These are phyloP conservation scores for Candida morakotiae DNA, from an alignment of 805 yeast genomes.

Conservation along the genomic window DNA sequence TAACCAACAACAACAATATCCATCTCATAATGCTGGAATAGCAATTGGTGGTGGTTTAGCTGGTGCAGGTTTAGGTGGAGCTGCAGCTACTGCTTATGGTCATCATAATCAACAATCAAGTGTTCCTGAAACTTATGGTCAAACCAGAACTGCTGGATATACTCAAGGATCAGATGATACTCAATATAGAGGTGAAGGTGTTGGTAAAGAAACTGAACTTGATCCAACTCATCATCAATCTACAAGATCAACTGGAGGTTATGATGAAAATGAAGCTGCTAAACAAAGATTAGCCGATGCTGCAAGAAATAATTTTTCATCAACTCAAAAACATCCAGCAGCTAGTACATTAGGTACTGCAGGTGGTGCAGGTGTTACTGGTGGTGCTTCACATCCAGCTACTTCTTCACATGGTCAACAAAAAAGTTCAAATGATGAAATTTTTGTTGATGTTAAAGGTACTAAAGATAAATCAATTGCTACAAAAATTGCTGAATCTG, in stretches of 20 bases:
- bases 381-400: not conserved
- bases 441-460: constrained; percentile 30
- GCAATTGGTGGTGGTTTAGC: not conserved
- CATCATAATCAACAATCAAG: not conserved
- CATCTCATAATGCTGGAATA: not conserved
- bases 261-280: constrained; percentile 3
- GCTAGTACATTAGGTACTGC: not conserved
- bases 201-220: constrained; percentile 3
- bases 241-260: not conserved
- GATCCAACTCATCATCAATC: constrained; percentile 5
- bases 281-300: constrained; percentile 5
- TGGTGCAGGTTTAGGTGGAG: not conserved
- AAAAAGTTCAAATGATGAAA: constrained; percentile 13
- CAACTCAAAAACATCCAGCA: not conserved
- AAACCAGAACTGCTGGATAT: constrained; percentile 3
- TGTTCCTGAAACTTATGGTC: constrained; percentile 3
- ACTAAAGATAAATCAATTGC: constrained; percentile 22
- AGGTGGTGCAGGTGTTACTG: not conserved
- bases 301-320: constrained; percentile 5
- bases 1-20: no score
- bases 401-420: no score
- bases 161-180: constrained; percentile 2
- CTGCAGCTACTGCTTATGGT: not conserved
- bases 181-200: not conserved
- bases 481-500: constrained; percentile 21